phyloP scores from a whole-genome alignment of 768 basidiomycete genomes.

The Tylopilus sp. region DNA sequence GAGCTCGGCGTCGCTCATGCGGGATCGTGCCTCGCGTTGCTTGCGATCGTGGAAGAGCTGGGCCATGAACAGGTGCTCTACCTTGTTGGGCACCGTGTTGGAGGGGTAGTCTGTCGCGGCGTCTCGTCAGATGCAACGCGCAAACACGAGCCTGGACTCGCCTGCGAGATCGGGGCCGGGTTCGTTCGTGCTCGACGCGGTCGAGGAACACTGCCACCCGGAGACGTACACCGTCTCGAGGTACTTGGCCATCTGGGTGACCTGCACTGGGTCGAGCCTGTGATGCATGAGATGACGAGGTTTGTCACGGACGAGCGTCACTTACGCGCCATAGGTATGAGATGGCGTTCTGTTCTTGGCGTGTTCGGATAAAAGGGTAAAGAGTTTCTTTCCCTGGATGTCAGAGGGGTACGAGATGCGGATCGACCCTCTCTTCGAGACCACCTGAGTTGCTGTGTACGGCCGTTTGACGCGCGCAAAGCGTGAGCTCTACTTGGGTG shows the following conservation, averaged over 20 bases:
- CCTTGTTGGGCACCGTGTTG: constrained; percentile 98
- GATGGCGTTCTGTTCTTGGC: constrained; percentile 75
- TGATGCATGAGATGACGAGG: background rate
- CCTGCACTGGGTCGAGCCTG: constrained; percentile 95
- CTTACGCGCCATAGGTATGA: constrained; percentile 98
- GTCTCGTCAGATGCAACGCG: constrained; percentile 1
- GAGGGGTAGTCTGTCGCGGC: constrained; percentile 80
- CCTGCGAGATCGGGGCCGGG: constrained; percentile 98
- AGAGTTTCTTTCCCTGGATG: constrained; percentile 84
- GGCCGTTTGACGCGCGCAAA: constrained; percentile 86
- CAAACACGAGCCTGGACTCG: constrained; percentile 30
- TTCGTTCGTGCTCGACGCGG: constrained; percentile 90
- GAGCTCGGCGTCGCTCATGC: constrained; percentile 67
- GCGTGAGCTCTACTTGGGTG: constrained; percentile 64
- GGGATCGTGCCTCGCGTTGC: constrained; percentile 78
- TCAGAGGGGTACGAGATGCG: constrained; percentile 85
- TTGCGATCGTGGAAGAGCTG: constrained; percentile 99
- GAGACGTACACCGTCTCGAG: constrained; percentile 99
- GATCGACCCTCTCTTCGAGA: constrained; percentile 89
- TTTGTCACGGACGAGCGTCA: background rate
- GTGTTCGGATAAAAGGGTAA: constrained; percentile 69
- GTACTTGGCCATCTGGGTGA: constrained; percentile 98
- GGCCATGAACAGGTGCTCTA: constrained; percentile 96
- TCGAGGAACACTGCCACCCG: constrained; percentile 93
- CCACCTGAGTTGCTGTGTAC: constrained; percentile 91